Percentiles rank a stretch among this genome's conserved stretches.
Conservation (phyloP, 2,329 filamentous ascomycete genomes). For the Echinosphaeria canescens region DNA sequence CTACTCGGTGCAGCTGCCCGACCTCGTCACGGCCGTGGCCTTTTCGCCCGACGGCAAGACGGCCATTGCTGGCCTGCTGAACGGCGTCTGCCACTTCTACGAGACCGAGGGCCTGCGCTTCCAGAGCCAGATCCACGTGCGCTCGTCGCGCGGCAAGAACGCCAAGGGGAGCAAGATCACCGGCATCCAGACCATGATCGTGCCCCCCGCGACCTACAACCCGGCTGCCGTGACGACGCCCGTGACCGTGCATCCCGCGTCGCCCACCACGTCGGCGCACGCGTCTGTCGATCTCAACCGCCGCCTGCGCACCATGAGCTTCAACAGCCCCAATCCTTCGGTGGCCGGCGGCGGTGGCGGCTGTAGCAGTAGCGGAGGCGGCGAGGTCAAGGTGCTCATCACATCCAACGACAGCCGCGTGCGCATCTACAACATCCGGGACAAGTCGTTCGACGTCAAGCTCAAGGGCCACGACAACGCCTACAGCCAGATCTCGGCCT, state of each 20-base stretch:
- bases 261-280: slow-evolving; percentile 1
- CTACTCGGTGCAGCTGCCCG: slow-evolving; percentile 53
- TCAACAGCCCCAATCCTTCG: too few species aligned
- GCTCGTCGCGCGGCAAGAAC: slow-evolving; percentile 79
- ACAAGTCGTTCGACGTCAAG: slow-evolving; percentile 72
- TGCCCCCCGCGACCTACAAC: slow-evolving; percentile 18
- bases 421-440: slow-evolving; percentile 69
- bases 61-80: slow-evolving; percentile 72
- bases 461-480: slow-evolving; percentile 82
- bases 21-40: slow-evolving; percentile 83
- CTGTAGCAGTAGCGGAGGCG: slow-evolving; percentile 24
- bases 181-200: slow-evolving; percentile 57
- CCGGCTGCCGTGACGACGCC: slow-evolving; percentile 7
- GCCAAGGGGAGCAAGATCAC: slow-evolving; percentile 96
- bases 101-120: slow-evolving; percentile 79
- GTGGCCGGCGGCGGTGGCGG: slow-evolving; percentile 2
- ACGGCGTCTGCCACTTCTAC: slow-evolving; percentile 73
- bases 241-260: too few species aligned
- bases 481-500: slow-evolving; percentile 75
- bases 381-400: slow-evolving; percentile 65
- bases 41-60: slow-evolving; percentile 86
- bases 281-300: slow-evolving; percentile 3
- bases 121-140: slow-evolving; percentile 75
- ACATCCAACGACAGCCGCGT: slow-evolving; percentile 92
- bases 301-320: too few species aligned